Conservation (phyloP, 169 alveolate genomes). For the Amoebophrya sp. region DNA sequence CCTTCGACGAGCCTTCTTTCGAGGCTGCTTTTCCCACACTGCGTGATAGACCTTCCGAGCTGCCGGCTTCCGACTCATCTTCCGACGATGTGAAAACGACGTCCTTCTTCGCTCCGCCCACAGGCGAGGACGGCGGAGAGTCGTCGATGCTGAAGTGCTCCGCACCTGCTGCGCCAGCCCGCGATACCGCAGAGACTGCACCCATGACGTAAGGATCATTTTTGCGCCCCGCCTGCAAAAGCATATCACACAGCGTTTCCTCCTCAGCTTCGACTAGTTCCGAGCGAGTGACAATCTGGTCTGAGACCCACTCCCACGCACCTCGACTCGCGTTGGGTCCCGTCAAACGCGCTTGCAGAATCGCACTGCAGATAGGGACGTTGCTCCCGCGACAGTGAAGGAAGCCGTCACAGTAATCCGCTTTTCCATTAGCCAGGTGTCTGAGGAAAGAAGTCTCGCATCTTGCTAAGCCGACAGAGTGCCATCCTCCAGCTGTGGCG, state of each 20-base stretch:
- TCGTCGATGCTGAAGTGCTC: background rate
- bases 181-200: background rate
- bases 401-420: background rate
- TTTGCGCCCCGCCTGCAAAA: background rate
- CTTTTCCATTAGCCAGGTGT: background rate
- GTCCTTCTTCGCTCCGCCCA: background rate
- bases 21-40: background rate
- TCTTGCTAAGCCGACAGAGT: background rate
- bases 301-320: background rate
- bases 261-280: background rate
- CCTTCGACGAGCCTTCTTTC: background rate
- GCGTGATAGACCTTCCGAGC: background rate
- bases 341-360: background rate
- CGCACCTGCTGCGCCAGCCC: no score
- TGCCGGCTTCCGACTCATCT: background rate
- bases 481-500: background rate
- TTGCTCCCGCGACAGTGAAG: background rate
- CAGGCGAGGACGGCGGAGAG: background rate
- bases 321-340: background rate
- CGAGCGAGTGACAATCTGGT: background rate
- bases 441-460: background rate
- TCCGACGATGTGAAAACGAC: background rate
- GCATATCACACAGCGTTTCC: conserved; percentile 11
- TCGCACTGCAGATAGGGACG: background rate
- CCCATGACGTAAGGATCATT: background rate